These are phyloP conservation scores for Piromyces sp. DNA, from an alignment of 192 early-diverging fungal genomes.

Conservation along the genomic window DNA sequence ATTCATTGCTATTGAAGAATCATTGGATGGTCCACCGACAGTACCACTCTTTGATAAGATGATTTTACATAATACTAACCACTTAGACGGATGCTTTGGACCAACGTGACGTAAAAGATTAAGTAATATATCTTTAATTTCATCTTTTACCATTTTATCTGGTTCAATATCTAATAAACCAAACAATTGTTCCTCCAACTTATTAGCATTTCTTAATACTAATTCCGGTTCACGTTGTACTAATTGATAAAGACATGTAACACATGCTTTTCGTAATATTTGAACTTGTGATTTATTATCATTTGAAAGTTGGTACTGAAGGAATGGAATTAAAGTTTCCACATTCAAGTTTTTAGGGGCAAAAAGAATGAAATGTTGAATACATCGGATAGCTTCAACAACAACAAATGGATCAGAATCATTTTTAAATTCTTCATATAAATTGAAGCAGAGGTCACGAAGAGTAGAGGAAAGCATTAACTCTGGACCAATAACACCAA, in stretches of 20 bases:
- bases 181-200: conserved; percentile 64
- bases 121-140: conserved; percentile 28
- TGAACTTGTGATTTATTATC: conserved; percentile 19
- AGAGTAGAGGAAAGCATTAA: conserved; percentile 50
- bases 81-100: conserved; percentile 49
- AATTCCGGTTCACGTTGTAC: conserved; percentile 53
- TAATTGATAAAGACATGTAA: conserved; percentile 74
- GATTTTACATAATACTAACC: conserved; percentile 65
- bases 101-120: conserved; percentile 19
- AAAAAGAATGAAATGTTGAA: conserved; percentile 80
- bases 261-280: conserved; percentile 51
- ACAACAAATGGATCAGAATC: conserved; percentile 58
- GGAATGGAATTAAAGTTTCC: conserved; percentile 44
- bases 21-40: conserved; percentile 5
- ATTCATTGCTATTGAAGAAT: background rate
- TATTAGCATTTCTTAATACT: conserved; percentile 42
- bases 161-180: conserved; percentile 60
- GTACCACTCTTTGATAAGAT: conserved; percentile 52
- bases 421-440: conserved; percentile 63
- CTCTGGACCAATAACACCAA: conserved; percentile 85
- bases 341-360: conserved; percentile 57
- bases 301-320: conserved; percentile 48
- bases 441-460: conserved; percentile 58
- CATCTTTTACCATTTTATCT: conserved; percentile 34
- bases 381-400: conserved; percentile 68